phyloP scores from a whole-genome alignment of 1,139 yeast genomes.

The Protomyces macrosporus region DNA sequence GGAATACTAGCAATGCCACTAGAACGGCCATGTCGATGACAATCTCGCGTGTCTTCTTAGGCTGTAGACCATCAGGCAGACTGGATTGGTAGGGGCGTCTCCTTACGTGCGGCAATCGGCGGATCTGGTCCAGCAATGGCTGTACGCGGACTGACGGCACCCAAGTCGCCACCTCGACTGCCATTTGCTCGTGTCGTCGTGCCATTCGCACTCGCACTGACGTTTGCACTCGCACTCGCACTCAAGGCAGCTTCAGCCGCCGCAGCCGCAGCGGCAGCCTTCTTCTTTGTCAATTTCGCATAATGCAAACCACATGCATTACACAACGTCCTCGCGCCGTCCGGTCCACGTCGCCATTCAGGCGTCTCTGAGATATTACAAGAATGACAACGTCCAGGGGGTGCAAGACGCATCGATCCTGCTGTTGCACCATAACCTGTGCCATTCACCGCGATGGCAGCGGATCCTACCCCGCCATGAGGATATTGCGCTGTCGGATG shows the following conservation, averaged over 20 bases:
- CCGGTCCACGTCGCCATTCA: slow-evolving; percentile 80
- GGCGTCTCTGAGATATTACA: slow-evolving; percentile 76
- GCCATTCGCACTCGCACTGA: too few relatives aligned
- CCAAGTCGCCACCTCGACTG: too few relatives aligned
- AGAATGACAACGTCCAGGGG: slow-evolving; percentile 42
- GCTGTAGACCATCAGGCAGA: too few relatives aligned
- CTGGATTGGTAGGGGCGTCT: too few relatives aligned
- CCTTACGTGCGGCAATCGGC: too few relatives aligned
- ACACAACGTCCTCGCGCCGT: slow-evolving; percentile 66
- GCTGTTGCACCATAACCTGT: slow-evolving; percentile 1
- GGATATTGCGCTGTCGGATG: too few relatives aligned
- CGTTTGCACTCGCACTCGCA: too few relatives aligned
- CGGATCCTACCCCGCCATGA: background rate
- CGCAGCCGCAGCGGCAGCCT: background rate
- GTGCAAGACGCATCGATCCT: slow-evolving; percentile 16
- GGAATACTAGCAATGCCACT: background rate
- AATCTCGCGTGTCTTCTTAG: too few relatives aligned
- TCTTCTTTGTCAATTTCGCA: slow-evolving; percentile 44
- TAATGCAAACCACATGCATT: slow-evolving; percentile 79
- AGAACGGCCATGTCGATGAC: too few relatives aligned
- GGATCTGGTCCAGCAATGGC: too few relatives aligned
- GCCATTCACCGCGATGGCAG: slow-evolving; percentile 1
- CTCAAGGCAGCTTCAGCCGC: background rate
- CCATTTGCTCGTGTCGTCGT: too few relatives aligned
- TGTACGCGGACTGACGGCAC: too few relatives aligned